Base-by-base conservation (phyloP, 345 rosid genomes). In the Erodium maritimum region DNA sequence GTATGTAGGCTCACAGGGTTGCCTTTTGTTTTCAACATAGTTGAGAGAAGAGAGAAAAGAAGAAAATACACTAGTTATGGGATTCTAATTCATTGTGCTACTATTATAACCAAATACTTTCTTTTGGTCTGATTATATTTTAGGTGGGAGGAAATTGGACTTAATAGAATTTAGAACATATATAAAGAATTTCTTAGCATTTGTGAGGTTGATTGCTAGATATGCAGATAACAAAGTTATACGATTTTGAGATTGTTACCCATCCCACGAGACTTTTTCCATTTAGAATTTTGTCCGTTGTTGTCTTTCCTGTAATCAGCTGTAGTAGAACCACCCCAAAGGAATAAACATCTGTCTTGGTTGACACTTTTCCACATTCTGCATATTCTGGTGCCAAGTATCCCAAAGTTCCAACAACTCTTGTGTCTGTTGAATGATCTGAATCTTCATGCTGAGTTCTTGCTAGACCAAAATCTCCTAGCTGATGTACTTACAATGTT, bases 401-500 rank as follows among this genome's bases (percentile, higher is more conserved):
- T 63, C 85, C 82, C 13, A 80, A 70, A 48, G 81, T 80, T 54
- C 87, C 87, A 0, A 82, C 86, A 3, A 80, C 77, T 55, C 70
- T 57, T 18, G 84, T 82, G 58, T 81, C 91, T 57, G 75, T 64
- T 20, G 83, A 72, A 24, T 69, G 71, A 24, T 85, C 87, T 1
- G 71, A 69, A 50, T 65, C 79, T 25, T 69, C 81, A 13, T 56
- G 56, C 37, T 69, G 78, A 23, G 77, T 73, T 57, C 71, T 85
- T 42, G 86, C 91, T 19, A 82, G 83, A 17, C 91, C 87, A 57
- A 82, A 82, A 70, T 82, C 88, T 69, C 91, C 91, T 12, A 85
- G 73, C 82, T 85, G 58, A 61, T 51, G 20, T 42, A 10, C 48
- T 42, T 23, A 48, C 21, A 55, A 12, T n/a, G 64, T 53, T 21